These are phyloP conservation scores for Apiotrichum gracile DNA, from an alignment of 1,284 basidiomycete species.

Conservation along the genomic window DNA sequence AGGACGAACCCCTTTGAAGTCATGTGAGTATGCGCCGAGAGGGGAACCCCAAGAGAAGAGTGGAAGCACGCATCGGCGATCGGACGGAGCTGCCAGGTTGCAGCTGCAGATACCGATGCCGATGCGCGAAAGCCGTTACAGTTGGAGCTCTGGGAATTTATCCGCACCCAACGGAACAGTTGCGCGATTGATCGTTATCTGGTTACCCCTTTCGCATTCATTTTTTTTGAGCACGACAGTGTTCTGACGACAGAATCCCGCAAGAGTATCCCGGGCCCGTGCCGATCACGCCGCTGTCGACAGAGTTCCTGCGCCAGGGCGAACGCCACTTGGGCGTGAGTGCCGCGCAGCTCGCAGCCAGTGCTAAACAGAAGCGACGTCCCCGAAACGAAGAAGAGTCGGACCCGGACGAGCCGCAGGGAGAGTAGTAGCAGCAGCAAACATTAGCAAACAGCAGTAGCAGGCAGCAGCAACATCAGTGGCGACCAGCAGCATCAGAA, in stretches of 20 bases:
- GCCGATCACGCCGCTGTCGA: slow-evolving; percentile 14
- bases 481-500: too few relatives aligned
- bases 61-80: background rate
- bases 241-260: slow-evolving; percentile 6
- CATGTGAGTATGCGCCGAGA: slow-evolving; percentile 9
- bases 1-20: slow-evolving; percentile 13
- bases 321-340: slow-evolving; percentile 18
- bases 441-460: too few relatives aligned
- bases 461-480: too few relatives aligned
- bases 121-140: too few relatives aligned
- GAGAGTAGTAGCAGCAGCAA: background rate
- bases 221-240: background rate
- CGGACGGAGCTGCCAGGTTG: too few relatives aligned
- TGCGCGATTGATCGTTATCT: too few relatives aligned
- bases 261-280: slow-evolving; percentile 19
- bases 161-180: too few relatives aligned
- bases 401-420: slow-evolving; percentile 6
- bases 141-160: too few relatives aligned
- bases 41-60: background rate
- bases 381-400: slow-evolving; percentile 17
- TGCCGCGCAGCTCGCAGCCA: background rate
- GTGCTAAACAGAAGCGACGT: slow-evolving; percentile 12
- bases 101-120: too few relatives aligned
- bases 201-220: too few relatives aligned
- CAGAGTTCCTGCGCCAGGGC: slow-evolving; percentile 18